Conservation (phyloP, 1,284 basidiomycete genomes). For the Marasmius fiardii region DNA sequence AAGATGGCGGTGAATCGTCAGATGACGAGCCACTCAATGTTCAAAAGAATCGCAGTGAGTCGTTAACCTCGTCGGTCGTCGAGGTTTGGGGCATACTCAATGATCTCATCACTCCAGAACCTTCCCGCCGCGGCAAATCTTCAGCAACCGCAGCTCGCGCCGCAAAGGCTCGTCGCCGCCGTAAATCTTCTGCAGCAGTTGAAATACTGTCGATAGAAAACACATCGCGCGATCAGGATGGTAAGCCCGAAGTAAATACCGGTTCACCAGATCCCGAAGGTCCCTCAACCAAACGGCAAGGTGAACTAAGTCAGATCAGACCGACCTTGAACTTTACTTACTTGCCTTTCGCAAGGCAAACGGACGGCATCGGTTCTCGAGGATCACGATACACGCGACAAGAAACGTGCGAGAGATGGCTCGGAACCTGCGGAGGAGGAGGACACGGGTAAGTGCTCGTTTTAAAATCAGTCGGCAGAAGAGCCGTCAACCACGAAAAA, state of each 20-base stretch:
- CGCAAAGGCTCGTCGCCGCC: slow-evolving; percentile 26
- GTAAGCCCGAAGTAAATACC: slow-evolving; percentile 4
- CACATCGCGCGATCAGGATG: slow-evolving; percentile 20
- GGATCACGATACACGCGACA: slow-evolving; percentile 51
- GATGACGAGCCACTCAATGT: slow-evolving; percentile 25
- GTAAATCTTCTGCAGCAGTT: slow-evolving; percentile 19
- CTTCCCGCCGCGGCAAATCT: background rate
- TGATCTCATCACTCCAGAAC: background rate
- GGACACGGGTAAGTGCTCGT: slow-evolving; percentile 42
- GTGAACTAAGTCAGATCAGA: background rate
- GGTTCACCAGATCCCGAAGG: slow-evolving; percentile 12
- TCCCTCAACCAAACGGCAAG: slow-evolving; percentile 7
- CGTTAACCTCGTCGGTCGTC: background rate
- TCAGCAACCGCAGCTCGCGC: background rate
- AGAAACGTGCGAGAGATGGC: slow-evolving; percentile 65
- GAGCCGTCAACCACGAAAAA: background rate
- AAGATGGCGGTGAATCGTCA: slow-evolving; percentile 23
- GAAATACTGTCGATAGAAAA: slow-evolving; percentile 10
- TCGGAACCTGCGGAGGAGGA: slow-evolving; percentile 67
- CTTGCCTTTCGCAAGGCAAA: slow-evolving; percentile 47
- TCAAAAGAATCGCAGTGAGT: slow-evolving; percentile 30
- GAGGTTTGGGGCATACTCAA: background rate
- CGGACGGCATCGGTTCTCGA: slow-evolving; percentile 59
- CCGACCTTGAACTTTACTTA: background rate
- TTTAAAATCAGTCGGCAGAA: background rate